phyloP scores from a whole-genome alignment of 2,329 filamentous ascomycete species.

The Venturia aucupariae region DNA sequence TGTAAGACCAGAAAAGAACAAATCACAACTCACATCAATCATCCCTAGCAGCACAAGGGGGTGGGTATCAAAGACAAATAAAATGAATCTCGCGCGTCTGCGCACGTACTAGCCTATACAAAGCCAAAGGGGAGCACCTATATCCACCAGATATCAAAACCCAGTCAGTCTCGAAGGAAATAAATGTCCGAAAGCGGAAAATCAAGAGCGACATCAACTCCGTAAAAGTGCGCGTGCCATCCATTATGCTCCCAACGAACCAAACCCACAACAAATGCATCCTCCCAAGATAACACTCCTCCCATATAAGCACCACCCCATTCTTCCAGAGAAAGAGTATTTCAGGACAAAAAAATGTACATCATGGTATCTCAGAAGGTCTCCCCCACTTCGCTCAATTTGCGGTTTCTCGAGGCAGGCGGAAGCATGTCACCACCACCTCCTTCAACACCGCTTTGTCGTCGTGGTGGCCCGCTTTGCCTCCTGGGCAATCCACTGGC shows the following conservation, averaged over 20 bases:
- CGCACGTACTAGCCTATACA: conserved; percentile 2
- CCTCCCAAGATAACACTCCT: neutral
- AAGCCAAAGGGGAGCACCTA: neutral
- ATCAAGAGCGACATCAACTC: neutral
- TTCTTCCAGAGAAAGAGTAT: neutral
- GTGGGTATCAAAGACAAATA: conserved; percentile 6
- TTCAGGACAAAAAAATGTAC: neutral
- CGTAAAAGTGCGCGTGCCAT: neutral
- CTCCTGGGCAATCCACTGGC: conserved; percentile 40
- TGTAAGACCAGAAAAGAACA: too few relatives aligned
- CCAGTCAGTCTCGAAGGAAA: neutral
- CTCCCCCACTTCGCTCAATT: conserved; percentile 35
- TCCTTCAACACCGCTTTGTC: conserved; percentile 17
- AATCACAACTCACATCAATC: neutral
- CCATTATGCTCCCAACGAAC: neutral
- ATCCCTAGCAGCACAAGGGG: neutral
- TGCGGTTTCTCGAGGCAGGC: conserved; percentile 38
- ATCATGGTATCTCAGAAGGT: conserved; percentile 8
- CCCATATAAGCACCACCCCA: neutral
- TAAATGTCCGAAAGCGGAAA: neutral
- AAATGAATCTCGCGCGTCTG: conserved; percentile 4
- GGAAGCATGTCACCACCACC: conserved; percentile 32
- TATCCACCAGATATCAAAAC: conserved; percentile 2
- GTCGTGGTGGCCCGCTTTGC: conserved; percentile 37
- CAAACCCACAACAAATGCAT: neutral